phyloP scores from a whole-genome alignment of 352 stramenopile genomes.

The Pythium sp. region DNA sequence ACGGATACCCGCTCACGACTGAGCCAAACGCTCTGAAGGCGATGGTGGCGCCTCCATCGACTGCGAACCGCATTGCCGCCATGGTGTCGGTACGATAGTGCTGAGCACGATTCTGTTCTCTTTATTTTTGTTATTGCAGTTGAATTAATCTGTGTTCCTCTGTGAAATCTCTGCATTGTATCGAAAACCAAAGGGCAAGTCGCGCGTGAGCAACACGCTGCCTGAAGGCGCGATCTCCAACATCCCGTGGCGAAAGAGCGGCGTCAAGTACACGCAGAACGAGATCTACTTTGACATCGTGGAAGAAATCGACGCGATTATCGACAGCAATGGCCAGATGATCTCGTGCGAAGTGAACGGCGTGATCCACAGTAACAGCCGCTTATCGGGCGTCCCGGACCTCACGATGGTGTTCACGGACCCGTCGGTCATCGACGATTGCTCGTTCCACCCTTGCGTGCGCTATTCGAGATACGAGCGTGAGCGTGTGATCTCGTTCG shows the following conservation, averaged over 20 bases:
- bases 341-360: slow-evolving; percentile 95
- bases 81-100: slow-evolving; percentile 66
- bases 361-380: slow-evolving; percentile 93
- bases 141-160: too few species aligned
- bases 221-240: slow-evolving; percentile 92
- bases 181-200: slow-evolving; percentile 60
- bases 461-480: slow-evolving; percentile 95
- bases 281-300: slow-evolving; percentile 99
- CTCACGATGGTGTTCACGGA: slow-evolving; percentile 96
- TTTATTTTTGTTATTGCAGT: not conserved
- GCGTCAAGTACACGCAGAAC: slow-evolving; percentile 95
- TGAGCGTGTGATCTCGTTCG: slow-evolving; percentile 96
- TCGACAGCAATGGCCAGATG: slow-evolving; percentile 89
- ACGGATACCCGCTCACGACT: slow-evolving; percentile 96
- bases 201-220: slow-evolving; percentile 89
- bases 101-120: not conserved
- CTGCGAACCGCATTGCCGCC: slow-evolving; percentile 86
- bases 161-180: not conserved
- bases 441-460: slow-evolving; percentile 98
- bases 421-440: slow-evolving; percentile 96
- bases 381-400: slow-evolving; percentile 96
- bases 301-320: slow-evolving; percentile 97
- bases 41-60: slow-evolving; percentile 95
- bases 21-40: slow-evolving; percentile 97
- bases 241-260: slow-evolving; percentile 97